Conservation (phyloP, 345 rosid species). For the Sapria himalayana region DNA sequence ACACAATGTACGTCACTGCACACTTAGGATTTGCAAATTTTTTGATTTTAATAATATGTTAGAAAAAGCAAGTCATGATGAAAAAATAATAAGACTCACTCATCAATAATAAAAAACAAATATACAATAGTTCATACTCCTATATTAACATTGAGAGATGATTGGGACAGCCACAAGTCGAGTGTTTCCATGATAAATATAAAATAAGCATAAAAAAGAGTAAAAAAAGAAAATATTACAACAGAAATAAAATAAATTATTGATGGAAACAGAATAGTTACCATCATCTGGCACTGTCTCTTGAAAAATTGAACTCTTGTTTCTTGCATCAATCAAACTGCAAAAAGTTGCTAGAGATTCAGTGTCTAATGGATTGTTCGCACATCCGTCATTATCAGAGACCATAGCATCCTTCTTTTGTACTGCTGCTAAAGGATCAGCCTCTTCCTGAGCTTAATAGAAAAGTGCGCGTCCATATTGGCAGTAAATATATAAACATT, state of each 20-base stretch:
- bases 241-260: too few species aligned
- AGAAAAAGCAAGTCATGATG: too few species aligned
- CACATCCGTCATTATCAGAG: constrained; percentile 23
- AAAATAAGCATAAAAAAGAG: background rate
- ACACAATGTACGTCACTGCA: too few species aligned
- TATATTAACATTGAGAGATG: too few species aligned
- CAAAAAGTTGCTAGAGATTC: constrained; percentile 32
- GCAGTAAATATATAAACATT: constrained; percentile 50
- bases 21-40: too few species aligned
- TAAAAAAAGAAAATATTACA: background rate
- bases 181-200: too few species aligned
- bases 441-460: constrained; percentile 79
- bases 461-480: constrained; percentile 62
- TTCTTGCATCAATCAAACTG: constrained; percentile 25
- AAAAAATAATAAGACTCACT: too few species aligned
- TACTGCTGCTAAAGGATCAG: constrained; percentile 62
- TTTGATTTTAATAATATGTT: too few species aligned
- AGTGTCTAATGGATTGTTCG: constrained; percentile 17
- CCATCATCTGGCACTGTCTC: constrained; percentile 25
- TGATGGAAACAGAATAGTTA: constrained; percentile 9
- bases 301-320: constrained; percentile 26
- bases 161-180: too few species aligned
- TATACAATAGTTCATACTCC: too few species aligned
- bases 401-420: constrained; percentile 41
- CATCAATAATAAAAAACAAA: too few species aligned